Conservation (phyloP, 2,329 filamentous ascomycete species). For the Lachnum nothofagi region DNA sequence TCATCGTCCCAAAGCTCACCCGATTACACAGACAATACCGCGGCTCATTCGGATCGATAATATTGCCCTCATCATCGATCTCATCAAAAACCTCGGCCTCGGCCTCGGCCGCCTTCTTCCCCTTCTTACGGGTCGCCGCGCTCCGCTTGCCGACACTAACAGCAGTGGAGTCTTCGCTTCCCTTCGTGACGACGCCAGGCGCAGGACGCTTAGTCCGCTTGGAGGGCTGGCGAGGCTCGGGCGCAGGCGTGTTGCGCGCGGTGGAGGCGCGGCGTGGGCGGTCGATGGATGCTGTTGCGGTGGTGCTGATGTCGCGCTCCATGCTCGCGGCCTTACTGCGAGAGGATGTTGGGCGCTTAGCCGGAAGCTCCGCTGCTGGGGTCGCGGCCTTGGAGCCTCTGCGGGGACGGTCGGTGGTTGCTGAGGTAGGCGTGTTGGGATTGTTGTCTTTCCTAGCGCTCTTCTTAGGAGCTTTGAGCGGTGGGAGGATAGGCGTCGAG, state of each 20-base stretch:
- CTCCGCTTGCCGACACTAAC: constrained; percentile 68
- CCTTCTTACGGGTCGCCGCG: constrained; percentile 63
- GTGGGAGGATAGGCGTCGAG: constrained; percentile 34
- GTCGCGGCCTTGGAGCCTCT: constrained; percentile 7
- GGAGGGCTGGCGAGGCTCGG: constrained; percentile 41
- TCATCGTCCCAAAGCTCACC: constrained; percentile 79
- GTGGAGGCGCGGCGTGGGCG: constrained; percentile 34
- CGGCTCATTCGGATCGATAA: constrained; percentile 70
- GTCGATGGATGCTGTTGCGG: constrained; percentile 24
- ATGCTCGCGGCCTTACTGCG: constrained; percentile 31
- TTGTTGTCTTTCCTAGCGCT: constrained; percentile 22
- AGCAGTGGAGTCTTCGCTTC: constrained; percentile 43
- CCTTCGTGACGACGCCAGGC: constrained; percentile 59
- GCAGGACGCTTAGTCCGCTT: constrained; percentile 65
- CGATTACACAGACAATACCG: constrained; percentile 74
- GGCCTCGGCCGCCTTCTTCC: constrained; percentile 39
- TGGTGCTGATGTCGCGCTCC: constrained; percentile 21
- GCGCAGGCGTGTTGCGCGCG: constrained; percentile 37
- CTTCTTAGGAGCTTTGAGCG: constrained; percentile 23
- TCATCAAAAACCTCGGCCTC: constrained; percentile 48
- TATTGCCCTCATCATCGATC: constrained; percentile 62
- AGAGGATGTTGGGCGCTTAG: constrained; percentile 31
- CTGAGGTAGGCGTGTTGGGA: constrained; percentile 11
- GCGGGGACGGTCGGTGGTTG: constrained; percentile 8
- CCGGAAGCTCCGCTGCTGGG: constrained; percentile 19